These are phyloP conservation scores for Kluyveromyces wickerhamii DNA, from an alignment of 805 yeast species.

Conservation along the genomic window DNA sequence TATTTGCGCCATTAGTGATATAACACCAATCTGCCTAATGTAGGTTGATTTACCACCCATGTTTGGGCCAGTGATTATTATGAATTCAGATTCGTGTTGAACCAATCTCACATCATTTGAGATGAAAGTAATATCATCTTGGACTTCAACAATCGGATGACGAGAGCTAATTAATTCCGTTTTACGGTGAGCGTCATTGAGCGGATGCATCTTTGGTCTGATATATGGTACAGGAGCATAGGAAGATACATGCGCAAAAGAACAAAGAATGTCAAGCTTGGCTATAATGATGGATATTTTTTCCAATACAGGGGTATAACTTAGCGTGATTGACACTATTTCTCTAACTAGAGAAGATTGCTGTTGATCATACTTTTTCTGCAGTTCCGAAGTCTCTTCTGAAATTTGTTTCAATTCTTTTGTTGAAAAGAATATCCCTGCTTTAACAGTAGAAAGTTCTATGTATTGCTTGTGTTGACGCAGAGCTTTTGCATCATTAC, in stretches of 20 bases:
- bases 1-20: constrained; percentile 78
- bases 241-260: constrained; percentile 79
- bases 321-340: constrained; percentile 69
- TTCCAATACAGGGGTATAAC: constrained; percentile 74
- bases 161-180: constrained; percentile 66
- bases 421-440: constrained; percentile 91
- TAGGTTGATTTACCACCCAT: constrained; percentile 98
- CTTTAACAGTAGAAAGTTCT: constrained; percentile 87
- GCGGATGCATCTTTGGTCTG: constrained; percentile 59
- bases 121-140: constrained; percentile 83
- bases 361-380: constrained; percentile 60
- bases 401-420: constrained; percentile 52
- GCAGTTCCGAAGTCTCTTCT: constrained; percentile 47
- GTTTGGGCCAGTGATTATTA: constrained; percentile 89
- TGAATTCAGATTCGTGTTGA: constrained; percentile 54
- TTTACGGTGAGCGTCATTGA: constrained; percentile 36
- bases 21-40: constrained; percentile 82
- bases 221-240: constrained; percentile 78
- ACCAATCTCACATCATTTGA: constrained; percentile 76
- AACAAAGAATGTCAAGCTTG: constrained; percentile 70
- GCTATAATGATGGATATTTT: constrained; percentile 58
- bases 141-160: constrained; percentile 92
- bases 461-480: constrained; percentile 51
- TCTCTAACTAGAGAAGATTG: constrained; percentile 77
- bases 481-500: constrained; percentile 77